These are phyloP conservation scores for Fusarium nelsonii DNA, from an alignment of 2,329 filamentous ascomycete genomes.

Conservation along the genomic window DNA sequence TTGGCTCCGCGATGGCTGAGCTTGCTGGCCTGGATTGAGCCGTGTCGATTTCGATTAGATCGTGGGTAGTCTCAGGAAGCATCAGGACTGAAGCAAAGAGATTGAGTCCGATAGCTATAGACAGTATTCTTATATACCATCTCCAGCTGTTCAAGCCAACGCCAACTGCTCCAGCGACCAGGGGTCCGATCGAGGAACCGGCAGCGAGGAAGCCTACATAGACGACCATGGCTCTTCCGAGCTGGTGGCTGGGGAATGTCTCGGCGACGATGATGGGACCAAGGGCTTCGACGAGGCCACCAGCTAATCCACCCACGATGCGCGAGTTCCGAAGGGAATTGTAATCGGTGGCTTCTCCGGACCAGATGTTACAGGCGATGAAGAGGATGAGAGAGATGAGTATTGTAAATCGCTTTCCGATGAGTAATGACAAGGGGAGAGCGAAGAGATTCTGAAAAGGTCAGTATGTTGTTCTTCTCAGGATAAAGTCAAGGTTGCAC, in stretches of 20 bases:
- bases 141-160: slow-evolving; percentile 2
- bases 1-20: not conserved
- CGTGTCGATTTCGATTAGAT: not conserved
- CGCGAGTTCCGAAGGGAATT: not conserved
- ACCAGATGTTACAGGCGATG: slow-evolving; percentile 16
- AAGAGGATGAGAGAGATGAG: slow-evolving; percentile 5
- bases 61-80: slow-evolving; percentile 10
- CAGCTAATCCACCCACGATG: slow-evolving; percentile 9
- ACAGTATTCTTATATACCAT: slow-evolving; percentile 16
- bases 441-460: slow-evolving; percentile 5
- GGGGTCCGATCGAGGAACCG: slow-evolving; percentile 1
- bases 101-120: not conserved
- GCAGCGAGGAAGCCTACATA: slow-evolving; percentile 16
- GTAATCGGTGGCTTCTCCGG: not conserved
- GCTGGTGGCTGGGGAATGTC: slow-evolving; percentile 1
- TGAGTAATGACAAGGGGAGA: not conserved
- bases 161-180: slow-evolving; percentile 5
- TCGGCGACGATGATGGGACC: slow-evolving; percentile 20
- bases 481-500: too few species aligned
- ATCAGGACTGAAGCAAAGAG: not conserved
- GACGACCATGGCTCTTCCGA: slow-evolving; percentile 6
- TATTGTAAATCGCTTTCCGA: slow-evolving; percentile 5
- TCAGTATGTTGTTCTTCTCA: not conserved
- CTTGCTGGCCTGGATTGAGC: not conserved
- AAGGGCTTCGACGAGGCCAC: slow-evolving; percentile 14